phyloP scores from a whole-genome alignment of 2,329 filamentous ascomycete genomes.

The Alternaria longipes region DNA sequence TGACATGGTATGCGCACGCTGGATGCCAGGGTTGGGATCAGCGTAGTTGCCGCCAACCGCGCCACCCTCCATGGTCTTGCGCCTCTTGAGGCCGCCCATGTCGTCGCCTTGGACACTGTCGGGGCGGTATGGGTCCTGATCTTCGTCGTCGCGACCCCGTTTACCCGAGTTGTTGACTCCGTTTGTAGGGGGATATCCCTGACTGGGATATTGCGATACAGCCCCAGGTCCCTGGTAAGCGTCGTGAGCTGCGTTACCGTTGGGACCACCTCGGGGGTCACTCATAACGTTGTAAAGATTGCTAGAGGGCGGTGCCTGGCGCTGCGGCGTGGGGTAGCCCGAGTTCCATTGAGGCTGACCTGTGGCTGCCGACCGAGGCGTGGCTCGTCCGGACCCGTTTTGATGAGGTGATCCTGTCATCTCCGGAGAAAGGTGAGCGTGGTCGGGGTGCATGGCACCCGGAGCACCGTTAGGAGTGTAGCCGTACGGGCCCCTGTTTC shows the following conservation, averaged over 20 bases:
- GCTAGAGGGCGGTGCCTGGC: slow-evolving; percentile 73
- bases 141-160: slow-evolving; percentile 70
- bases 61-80: slow-evolving; percentile 72
- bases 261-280: slow-evolving; percentile 73
- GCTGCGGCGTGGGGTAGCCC: slow-evolving; percentile 82
- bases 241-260: slow-evolving; percentile 72
- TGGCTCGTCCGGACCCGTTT: slow-evolving; percentile 82
- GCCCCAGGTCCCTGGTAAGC: slow-evolving; percentile 75
- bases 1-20: slow-evolving; percentile 44
- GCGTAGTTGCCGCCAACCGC: slow-evolving; percentile 46
- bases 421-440: slow-evolving; percentile 79
- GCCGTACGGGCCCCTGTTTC: slow-evolving; percentile 77
- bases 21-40: slow-evolving; percentile 44
- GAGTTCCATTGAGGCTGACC: slow-evolving; percentile 76
- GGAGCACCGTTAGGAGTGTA: slow-evolving; percentile 75
- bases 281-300: slow-evolving; percentile 91
- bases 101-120: slow-evolving; percentile 64
- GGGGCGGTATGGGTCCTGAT: slow-evolving; percentile 72
- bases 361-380: slow-evolving; percentile 79
- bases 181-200: slow-evolving; percentile 67
- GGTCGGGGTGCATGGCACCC: slow-evolving; percentile 73
- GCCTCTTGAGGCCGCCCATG: slow-evolving; percentile 74
- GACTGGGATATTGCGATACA: slow-evolving; percentile 65
- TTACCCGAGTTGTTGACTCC: slow-evolving; percentile 67
- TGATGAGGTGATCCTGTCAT: slow-evolving; percentile 87